Percentiles rank a stretch among this genome's conserved stretches.
Conservation (phyloP, 805 yeast species). For the Ogataea pilisensis region DNA sequence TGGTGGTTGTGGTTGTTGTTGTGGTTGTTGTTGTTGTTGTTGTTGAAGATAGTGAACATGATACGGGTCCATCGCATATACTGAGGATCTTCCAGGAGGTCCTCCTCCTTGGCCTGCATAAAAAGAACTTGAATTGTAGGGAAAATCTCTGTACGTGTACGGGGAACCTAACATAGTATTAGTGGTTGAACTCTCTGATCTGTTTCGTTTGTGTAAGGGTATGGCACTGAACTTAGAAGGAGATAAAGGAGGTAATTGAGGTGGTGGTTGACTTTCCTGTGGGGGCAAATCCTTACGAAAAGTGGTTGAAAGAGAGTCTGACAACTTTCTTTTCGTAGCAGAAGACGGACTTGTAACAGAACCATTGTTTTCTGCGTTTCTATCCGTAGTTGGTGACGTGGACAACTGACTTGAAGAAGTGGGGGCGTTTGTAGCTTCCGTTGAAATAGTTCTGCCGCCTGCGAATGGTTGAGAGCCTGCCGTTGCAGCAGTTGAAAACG, state of each 20-base stretch:
- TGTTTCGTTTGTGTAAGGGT: slow-evolving; percentile 16
- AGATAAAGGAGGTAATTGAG: slow-evolving; percentile 6
- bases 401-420: slow-evolving; percentile 5
- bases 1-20: slow-evolving; percentile 5
- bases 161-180: slow-evolving; percentile 18
- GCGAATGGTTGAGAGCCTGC: not conserved
- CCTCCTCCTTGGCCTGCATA: too few species aligned
- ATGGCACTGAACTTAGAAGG: slow-evolving; percentile 11
- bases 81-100: too few species aligned
- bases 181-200: slow-evolving; percentile 14
- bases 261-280: slow-evolving; percentile 3
- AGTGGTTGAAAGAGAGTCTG: slow-evolving; percentile 12
- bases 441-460: not conserved
- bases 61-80: too few species aligned
- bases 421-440: not conserved
- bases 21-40: slow-evolving; percentile 7
- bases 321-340: slow-evolving; percentile 14
- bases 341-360: slow-evolving; percentile 15
- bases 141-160: slow-evolving; percentile 17
- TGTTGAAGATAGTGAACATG: slow-evolving; percentile 1
- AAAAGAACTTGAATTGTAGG: slow-evolving; percentile 7
- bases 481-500: slow-evolving; percentile 2
- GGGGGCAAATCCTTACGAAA: slow-evolving; percentile 2
- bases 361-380: slow-evolving; percentile 7
- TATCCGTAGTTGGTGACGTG: not conserved